Percentiles rank a stretch among this genome's conserved stretches.
Conservation (phyloP, 2,329 filamentous ascomycete genomes). For the Myotisia sp. region DNA sequence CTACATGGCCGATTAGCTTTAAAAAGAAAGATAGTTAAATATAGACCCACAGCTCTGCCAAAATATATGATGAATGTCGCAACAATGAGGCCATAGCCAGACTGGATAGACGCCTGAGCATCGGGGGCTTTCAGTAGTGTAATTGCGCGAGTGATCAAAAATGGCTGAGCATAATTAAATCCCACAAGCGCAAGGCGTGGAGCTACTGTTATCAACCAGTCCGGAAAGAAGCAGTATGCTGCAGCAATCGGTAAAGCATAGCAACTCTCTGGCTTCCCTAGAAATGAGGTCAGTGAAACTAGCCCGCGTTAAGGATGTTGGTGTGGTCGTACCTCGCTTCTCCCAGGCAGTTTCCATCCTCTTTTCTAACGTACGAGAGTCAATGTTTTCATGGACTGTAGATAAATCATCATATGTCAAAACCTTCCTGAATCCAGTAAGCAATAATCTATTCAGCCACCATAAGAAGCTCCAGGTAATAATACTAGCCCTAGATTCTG, state of each 20-base stretch:
- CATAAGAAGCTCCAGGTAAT: slow-evolving; percentile 22
- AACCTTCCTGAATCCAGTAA: slow-evolving; percentile 17
- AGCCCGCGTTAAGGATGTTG: neutral
- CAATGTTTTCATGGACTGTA: neutral
- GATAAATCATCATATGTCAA: slow-evolving; percentile 10
- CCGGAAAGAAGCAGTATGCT: slow-evolving; percentile 1
- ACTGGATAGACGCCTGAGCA: slow-evolving; percentile 9
- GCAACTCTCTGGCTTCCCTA: neutral
- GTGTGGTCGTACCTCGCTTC: neutral
- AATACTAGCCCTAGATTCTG: slow-evolving; percentile 23
- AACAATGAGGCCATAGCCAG: slow-evolving; percentile 16
- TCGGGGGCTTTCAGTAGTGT: slow-evolving; percentile 10
- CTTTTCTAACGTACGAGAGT: neutral
- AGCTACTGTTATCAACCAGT: slow-evolving; percentile 1
- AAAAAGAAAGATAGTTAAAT: neutral
- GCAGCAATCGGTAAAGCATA: slow-evolving; percentile 1
- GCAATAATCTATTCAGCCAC: slow-evolving; percentile 25
- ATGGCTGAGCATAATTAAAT: slow-evolving; percentile 18
- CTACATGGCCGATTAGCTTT: neutral
- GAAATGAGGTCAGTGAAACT: neutral
- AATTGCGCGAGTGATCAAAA: slow-evolving; percentile 16
- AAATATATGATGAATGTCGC: slow-evolving; percentile 13
- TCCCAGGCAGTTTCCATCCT: neutral
- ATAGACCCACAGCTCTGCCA: slow-evolving; percentile 7
- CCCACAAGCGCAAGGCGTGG: slow-evolving; percentile 16